Percentiles rank a stretch among this genome's conserved stretches.
Evolutionary conservation across 495 filamentous ascomycete species (phyloP).

Genomic region (Aspergillus coremiiformis): DNA sequence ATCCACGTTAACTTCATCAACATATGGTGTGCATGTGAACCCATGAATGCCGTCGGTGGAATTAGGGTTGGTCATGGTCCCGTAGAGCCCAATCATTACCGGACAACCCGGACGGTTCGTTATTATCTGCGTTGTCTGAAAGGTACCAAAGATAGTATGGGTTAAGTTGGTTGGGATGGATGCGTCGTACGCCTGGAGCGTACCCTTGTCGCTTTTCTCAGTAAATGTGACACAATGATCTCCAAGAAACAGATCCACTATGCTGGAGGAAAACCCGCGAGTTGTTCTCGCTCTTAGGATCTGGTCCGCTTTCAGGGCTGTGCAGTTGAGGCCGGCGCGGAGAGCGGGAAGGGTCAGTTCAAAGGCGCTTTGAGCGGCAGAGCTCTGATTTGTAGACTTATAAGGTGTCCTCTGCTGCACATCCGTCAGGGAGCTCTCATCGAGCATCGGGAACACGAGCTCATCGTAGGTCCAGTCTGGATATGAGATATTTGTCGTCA

Average conservation of each 20-base stretch:
- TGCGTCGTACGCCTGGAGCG: too few species aligned
- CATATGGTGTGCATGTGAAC: background rate
- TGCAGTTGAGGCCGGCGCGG: constrained; percentile 2
- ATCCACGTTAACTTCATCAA: background rate
- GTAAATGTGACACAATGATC: background rate
- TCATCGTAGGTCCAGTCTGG: constrained; percentile 16
- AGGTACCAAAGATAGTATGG: background rate
- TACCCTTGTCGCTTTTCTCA: background rate
- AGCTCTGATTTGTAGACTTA: background rate
- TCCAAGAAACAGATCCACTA: background rate
- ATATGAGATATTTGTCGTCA: constrained; percentile 9
- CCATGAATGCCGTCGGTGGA: constrained; percentile 1
- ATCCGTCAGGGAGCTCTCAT: background rate
- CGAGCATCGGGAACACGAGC: constrained; percentile 7
- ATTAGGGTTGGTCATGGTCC: background rate
- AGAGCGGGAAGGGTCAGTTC: constrained; percentile 4
- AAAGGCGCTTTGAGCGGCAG: background rate
- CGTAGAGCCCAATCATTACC: background rate
- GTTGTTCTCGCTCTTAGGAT: background rate
- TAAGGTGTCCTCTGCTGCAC: background rate
- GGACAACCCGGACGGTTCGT: background rate
- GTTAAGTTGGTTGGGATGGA: background rate
- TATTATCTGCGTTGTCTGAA: background rate
- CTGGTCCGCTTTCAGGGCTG: background rate
- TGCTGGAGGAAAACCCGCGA: background rate